phyloP scores from a whole-genome alignment of 768 basidiomycete genomes.

The Tylopilus sp. region DNA sequence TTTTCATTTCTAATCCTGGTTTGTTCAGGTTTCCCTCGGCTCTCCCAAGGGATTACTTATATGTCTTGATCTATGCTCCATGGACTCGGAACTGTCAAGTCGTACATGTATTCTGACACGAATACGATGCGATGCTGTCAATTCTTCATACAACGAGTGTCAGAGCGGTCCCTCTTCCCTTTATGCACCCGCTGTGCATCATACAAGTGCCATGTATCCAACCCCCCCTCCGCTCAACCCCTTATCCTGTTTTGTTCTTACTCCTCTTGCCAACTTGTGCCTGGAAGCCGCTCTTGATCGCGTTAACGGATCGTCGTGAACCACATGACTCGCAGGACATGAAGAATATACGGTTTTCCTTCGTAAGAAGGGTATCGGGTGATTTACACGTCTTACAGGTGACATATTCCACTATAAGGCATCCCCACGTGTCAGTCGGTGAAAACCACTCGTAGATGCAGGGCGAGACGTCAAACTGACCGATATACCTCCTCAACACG shows the following conservation, averaged over 20 bases:
- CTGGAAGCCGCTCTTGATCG: conserved; percentile 99
- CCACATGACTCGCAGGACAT: conserved; percentile 92
- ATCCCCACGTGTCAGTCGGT: not conserved
- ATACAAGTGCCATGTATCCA: not conserved
- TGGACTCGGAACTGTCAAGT: conserved; percentile 3
- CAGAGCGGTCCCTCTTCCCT: not conserved
- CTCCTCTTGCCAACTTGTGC: conserved; percentile 89
- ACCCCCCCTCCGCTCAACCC: conserved; percentile 30
- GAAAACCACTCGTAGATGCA: not conserved
- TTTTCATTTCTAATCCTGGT: conserved; percentile 6
- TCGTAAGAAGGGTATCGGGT: conserved; percentile 91
- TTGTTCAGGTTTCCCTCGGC: conserved; percentile 6
- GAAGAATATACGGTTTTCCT: conserved; percentile 99
- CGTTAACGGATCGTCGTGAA: conserved; percentile 84
- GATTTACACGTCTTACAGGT: conserved; percentile 99
- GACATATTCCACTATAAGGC: conserved; percentile 83
- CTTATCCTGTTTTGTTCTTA: conserved; percentile 71
- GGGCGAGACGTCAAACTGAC: conserved; percentile 43
- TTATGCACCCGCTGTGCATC: not conserved
- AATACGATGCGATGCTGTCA: conserved; percentile 17
- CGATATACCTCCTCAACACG: conserved; percentile 92
- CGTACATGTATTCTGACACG: conserved; percentile 22
- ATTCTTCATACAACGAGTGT: conserved; percentile 7
- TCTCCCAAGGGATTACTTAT: not conserved
- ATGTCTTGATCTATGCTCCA: conserved; percentile 11